Evolutionary conservation across 139 green algal genomes (phyloP), one percentile per base, ranked within the genome.

Genomic region (Chlorella sp.): DNA sequence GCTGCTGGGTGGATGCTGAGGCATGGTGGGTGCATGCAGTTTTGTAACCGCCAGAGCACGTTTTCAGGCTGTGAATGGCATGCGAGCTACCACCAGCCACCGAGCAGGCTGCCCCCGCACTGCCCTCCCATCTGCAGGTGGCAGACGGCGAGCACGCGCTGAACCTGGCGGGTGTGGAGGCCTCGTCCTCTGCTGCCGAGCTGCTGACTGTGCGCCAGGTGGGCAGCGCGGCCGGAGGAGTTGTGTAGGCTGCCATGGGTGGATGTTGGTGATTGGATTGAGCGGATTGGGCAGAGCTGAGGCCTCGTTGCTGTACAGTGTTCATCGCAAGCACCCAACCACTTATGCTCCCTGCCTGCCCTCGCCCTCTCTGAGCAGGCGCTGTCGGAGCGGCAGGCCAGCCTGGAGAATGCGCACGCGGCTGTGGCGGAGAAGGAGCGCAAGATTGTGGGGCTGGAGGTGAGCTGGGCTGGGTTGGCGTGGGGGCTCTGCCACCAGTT

Each of bases 401-500:
- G n/a, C 44, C 79, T 84, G 79, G 79, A 76, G 64, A 22, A 36
- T 22, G 64, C 79, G 64, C 79, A 65, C n/a, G 65, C 64, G 20
- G 79, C 79, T 19, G 26, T 84, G n/a, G 79, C 64, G 8, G 79
- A 76, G 44, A 76, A 77, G 79, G 79, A 84, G 24, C 79, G 79
- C 44, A 62, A 64, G n/a, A 16, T 65, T 28, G 48, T 46, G 19
- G 36, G 36, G 54, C 54, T 82, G 36, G 54, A 82, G 76, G 76
- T 82, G 56, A 1, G 76, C 51, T 26, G 14, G 30, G 3, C 11
- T 24, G 32, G 73, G 9, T 40, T n/a, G 17, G 28, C 17, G 26
- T 9, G 40, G 41, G 24, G 41, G n/a, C n/a, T n/a, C n/a, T n/a
- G n/a, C n/a, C n/a, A n/a, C n/a, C n/a, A n/a, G n/a, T n/a, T n/a